Evolutionary conservation across 140 eudicot species (phyloP).

Genomic region (Senecio squalidus): DNA sequence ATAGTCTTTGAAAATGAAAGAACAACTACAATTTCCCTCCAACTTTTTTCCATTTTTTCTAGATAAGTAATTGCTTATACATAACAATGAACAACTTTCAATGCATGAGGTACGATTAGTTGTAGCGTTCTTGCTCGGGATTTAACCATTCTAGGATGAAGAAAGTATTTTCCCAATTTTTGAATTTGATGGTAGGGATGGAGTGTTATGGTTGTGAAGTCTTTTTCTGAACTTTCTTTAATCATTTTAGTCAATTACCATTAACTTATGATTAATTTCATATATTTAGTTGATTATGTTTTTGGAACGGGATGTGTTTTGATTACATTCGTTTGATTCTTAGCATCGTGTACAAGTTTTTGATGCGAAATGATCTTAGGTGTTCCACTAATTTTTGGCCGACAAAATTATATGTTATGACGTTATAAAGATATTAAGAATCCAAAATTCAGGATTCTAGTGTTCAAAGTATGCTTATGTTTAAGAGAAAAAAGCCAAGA

Average conservation of each 20-base stretch:
- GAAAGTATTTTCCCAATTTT: conserved; percentile 7
- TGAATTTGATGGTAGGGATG: conserved; percentile 26
- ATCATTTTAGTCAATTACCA: conserved; percentile 11
- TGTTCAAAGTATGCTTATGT: no score
- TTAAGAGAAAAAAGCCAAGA: no score
- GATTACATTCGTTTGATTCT: neutral
- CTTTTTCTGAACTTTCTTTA: conserved; percentile 23
- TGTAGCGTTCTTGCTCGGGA: neutral
- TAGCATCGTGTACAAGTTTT: neutral
- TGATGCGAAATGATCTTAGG: neutral
- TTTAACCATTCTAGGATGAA: conserved; percentile 3
- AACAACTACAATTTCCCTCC: conserved; percentile 37
- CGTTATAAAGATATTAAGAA: neutral
- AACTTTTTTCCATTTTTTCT: conserved; percentile 4
- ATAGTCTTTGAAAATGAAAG: conserved; percentile 48
- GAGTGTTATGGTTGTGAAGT: conserved; percentile 32
- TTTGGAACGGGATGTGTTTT: conserved; percentile 5
- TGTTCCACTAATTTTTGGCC: conserved; percentile 8
- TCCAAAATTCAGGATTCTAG: neutral
- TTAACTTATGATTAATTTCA: conserved; percentile 3
- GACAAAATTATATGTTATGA: neutral
- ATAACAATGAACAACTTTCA: conserved; percentile 13
- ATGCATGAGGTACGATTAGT: conserved; percentile 12
- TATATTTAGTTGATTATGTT: neutral
- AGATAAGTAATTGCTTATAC: neutral